phyloP scores from a whole-genome alignment of 2,329 filamentous ascomycete genomes.

The Claviceps capensis region DNA sequence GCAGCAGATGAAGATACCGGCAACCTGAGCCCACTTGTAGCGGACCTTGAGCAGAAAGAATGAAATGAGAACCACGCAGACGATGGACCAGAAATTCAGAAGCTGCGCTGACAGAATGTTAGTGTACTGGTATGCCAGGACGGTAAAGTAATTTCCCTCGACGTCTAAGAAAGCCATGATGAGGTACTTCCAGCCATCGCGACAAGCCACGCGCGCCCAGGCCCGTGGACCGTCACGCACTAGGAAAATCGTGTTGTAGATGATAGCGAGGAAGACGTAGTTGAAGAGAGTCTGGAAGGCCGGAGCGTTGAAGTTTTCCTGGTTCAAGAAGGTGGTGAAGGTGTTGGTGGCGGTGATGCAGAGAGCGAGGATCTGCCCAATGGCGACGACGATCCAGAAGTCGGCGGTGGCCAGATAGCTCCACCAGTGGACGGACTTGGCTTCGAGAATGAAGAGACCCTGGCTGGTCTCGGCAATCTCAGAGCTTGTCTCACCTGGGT shows the following conservation, averaged over 20 bases:
- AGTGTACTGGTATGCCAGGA: slow-evolving; percentile 84
- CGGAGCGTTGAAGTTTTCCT: slow-evolving; percentile 62
- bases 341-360: slow-evolving; percentile 92
- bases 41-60: slow-evolving; percentile 74
- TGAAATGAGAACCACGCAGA: slow-evolving; percentile 76
- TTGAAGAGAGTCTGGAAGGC: slow-evolving; percentile 95
- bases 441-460: slow-evolving; percentile 42
- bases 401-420: slow-evolving; percentile 71
- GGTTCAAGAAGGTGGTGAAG: slow-evolving; percentile 61
- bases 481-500: slow-evolving; percentile 4
- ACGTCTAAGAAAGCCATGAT: slow-evolving; percentile 90
- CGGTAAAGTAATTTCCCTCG: slow-evolving; percentile 95
- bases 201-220: slow-evolving; percentile 48
- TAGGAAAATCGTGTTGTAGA: slow-evolving; percentile 71
- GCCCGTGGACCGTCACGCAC: slow-evolving; percentile 64
- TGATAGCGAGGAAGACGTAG: slow-evolving; percentile 68
- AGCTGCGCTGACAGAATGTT: slow-evolving; percentile 87
- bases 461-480: slow-evolving; percentile 27
- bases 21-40: slow-evolving; percentile 75
- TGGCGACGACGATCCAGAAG: slow-evolving; percentile 70
- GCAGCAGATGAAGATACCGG: slow-evolving; percentile 80
- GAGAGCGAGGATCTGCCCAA: slow-evolving; percentile 76
- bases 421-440: slow-evolving; percentile 43
- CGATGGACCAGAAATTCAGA: slow-evolving; percentile 98
- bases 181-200: slow-evolving; percentile 85